These are phyloP conservation scores for Stephania yunnanensis DNA, from an alignment of 164 flowering plant genomes.

Conservation along the genomic window DNA sequence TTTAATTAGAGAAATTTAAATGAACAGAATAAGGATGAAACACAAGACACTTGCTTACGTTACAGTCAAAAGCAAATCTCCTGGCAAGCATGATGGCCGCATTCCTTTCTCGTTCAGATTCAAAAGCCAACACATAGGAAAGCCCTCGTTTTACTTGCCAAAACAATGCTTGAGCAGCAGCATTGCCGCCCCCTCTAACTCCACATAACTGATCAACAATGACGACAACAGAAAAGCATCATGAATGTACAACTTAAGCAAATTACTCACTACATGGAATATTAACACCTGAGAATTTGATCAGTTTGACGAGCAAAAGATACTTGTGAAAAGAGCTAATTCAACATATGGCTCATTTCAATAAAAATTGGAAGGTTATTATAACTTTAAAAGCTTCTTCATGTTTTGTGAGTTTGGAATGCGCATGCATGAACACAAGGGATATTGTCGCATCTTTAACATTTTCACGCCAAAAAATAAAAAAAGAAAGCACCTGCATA, in stretches of 20 bases:
- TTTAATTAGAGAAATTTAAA: neutral
- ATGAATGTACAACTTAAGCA: neutral
- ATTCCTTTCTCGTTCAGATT: slow-evolving; percentile 86
- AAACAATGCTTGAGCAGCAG: slow-evolving; percentile 83
- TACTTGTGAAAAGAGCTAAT: neutral
- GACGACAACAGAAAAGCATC: slow-evolving; percentile 2
- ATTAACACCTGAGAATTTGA: neutral
- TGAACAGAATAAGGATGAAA: neutral
- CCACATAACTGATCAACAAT: slow-evolving; percentile 62
- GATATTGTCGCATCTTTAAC: neutral
- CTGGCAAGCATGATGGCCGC: slow-evolving; percentile 88
- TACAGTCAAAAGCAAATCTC: slow-evolving; percentile 81
- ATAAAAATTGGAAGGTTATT: neutral
- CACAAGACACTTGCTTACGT: slow-evolving; percentile 45
- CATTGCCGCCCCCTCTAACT: slow-evolving; percentile 93
- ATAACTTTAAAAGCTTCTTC: neutral
- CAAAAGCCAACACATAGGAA: slow-evolving; percentile 80
- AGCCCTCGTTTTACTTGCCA: slow-evolving; percentile 82
- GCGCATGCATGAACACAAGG: neutral
- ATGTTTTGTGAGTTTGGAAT: neutral
- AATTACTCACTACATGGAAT: neutral
- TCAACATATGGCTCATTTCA: neutral
- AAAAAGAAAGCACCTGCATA: neutral
- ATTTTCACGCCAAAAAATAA: neutral
- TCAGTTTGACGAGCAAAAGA: neutral